A percentile compares a stretch with the other conserved stretches of the same genome.
phyloP scores from a whole-genome alignment of 495 filamentous ascomycete genomes.

The Parmelia sp. region DNA sequence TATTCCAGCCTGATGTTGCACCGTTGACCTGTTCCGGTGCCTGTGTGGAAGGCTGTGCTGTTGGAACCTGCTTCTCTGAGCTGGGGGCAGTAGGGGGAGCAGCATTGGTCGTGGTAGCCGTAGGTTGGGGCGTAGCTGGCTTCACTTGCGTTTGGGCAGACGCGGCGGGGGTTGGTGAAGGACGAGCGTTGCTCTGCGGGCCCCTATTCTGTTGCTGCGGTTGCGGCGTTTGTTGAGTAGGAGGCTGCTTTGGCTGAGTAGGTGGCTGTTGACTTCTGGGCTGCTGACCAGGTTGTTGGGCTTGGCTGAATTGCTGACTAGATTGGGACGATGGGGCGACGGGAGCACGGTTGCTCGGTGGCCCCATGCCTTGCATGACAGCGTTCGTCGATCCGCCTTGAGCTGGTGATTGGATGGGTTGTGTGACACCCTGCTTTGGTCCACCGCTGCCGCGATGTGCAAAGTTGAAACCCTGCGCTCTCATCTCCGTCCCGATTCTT shows the following conservation, averaged over 20 bases:
- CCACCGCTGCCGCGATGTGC: constrained; percentile 67
- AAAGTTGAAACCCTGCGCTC: constrained; percentile 98
- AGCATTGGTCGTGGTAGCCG: constrained; percentile 29
- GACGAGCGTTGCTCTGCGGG: constrained; percentile 31
- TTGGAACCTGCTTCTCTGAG: constrained; percentile 23
- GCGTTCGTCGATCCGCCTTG: constrained; percentile 24
- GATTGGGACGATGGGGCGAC: constrained; percentile 31
- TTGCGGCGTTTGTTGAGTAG: constrained; percentile 33
- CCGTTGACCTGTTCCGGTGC: constrained; percentile 15
- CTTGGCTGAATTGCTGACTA: constrained; percentile 31
- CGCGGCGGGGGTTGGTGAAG: constrained; percentile 46
- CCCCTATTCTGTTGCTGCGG: constrained; percentile 41
- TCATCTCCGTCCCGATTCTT: constrained; percentile 95
- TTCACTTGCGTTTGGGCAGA: constrained; percentile 46
- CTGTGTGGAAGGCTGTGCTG: constrained; percentile 12
- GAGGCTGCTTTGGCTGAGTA: constrained; percentile 27
- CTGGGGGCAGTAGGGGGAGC: constrained; percentile 13
- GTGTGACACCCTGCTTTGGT: constrained; percentile 37
- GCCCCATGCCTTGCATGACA: constrained; percentile 26
- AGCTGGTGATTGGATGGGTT: constrained; percentile 34
- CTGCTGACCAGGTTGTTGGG: constrained; percentile 32
- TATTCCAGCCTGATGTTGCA: constrained; percentile 16
- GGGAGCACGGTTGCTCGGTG: constrained; percentile 27
- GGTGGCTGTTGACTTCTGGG: constrained; percentile 32
- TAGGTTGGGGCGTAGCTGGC: constrained; percentile 48